Evolutionary conservation across 108 stramenopile species (phyloP).

Genomic region (Cyclotella distinguenda): DNA sequence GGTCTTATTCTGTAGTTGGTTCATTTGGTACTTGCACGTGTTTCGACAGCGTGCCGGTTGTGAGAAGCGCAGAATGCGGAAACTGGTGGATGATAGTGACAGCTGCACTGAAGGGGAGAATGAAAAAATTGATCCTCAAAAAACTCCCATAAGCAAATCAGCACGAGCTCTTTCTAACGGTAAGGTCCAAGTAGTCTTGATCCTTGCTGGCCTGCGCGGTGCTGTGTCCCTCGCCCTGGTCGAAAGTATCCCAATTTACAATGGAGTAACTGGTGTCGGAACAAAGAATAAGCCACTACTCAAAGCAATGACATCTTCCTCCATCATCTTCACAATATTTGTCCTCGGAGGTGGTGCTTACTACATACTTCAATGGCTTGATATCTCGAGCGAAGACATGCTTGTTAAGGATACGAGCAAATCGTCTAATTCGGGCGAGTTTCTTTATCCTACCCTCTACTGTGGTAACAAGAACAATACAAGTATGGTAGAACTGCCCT

Average conservation of each 20-base stretch:
- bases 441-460: slow-evolving; percentile 6
- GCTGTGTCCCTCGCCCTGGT: slow-evolving; percentile 86
- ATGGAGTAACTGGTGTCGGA: slow-evolving; percentile 65
- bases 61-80: neutral
- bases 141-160: slow-evolving; percentile 46
- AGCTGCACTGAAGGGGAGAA: neutral
- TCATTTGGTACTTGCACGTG: slow-evolving; percentile 59
- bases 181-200: slow-evolving; percentile 71
- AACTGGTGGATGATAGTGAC: neutral
- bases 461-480: neutral
- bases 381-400: slow-evolving; percentile 47
- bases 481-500: neutral
- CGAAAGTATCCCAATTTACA: slow-evolving; percentile 83
- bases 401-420: slow-evolving; percentile 20
- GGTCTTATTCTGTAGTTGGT: slow-evolving; percentile 57
- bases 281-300: slow-evolving; percentile 73
- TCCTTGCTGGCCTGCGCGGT: slow-evolving; percentile 86
- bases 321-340: slow-evolving; percentile 81
- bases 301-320: slow-evolving; percentile 83
- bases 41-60: slow-evolving; percentile 39
- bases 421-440: neutral
- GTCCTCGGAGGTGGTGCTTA: slow-evolving; percentile 79
- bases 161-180: slow-evolving; percentile 37
- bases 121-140: slow-evolving; percentile 18
- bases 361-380: slow-evolving; percentile 56